A percentile compares a stretch with the other conserved stretches of the same genome.
Evolutionary conservation across 2,329 filamentous ascomycete genomes (phyloP).

Genomic region (Drechslera avenae): DNA sequence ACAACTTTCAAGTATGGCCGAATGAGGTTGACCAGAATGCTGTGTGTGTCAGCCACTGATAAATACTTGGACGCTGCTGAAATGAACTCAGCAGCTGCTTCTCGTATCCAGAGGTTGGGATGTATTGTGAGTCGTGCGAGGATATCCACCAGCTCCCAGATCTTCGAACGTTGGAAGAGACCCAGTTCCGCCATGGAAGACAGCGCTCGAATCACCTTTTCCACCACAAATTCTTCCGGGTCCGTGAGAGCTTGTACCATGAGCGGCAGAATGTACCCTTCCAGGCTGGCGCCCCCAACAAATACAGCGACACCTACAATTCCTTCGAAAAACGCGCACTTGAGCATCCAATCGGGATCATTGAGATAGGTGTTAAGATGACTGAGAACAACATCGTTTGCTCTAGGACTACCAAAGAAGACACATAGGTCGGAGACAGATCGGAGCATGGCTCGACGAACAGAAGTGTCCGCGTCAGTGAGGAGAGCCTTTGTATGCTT

Average conservation of each 20-base stretch:
- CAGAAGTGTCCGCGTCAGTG: constrained; percentile 82
- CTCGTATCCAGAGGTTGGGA: constrained; percentile 92
- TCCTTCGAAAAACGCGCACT: constrained; percentile 94
- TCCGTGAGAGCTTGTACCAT: constrained; percentile 96
- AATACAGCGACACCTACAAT: constrained; percentile 92
- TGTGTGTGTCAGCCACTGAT: constrained; percentile 79
- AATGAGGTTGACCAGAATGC: constrained; percentile 80
- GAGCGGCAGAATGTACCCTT: constrained; percentile 92
- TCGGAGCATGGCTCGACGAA: constrained; percentile 86
- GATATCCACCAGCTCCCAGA: constrained; percentile 86
- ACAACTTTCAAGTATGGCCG: constrained; percentile 79
- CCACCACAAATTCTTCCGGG: constrained; percentile 90
- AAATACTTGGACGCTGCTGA: constrained; percentile 76
- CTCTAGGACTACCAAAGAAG: constrained; percentile 89
- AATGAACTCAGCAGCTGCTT: constrained; percentile 84
- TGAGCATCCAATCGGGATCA: constrained; percentile 93
- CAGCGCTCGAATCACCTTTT: constrained; percentile 85
- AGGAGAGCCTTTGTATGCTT: constrained; percentile 86
- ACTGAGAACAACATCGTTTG: constrained; percentile 93
- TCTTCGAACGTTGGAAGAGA: constrained; percentile 80
- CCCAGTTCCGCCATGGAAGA: constrained; percentile 88
- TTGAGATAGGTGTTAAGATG: constrained; percentile 98
- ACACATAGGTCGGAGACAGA: constrained; percentile 92
- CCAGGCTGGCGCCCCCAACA: constrained; percentile 83
- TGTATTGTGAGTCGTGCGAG: constrained; percentile 87